Percentiles rank a stretch among this genome's conserved stretches.
Evolutionary conservation across 1,284 basidiomycete species (phyloP).

Genomic region (Rhodotorula mucilaginosa): DNA sequence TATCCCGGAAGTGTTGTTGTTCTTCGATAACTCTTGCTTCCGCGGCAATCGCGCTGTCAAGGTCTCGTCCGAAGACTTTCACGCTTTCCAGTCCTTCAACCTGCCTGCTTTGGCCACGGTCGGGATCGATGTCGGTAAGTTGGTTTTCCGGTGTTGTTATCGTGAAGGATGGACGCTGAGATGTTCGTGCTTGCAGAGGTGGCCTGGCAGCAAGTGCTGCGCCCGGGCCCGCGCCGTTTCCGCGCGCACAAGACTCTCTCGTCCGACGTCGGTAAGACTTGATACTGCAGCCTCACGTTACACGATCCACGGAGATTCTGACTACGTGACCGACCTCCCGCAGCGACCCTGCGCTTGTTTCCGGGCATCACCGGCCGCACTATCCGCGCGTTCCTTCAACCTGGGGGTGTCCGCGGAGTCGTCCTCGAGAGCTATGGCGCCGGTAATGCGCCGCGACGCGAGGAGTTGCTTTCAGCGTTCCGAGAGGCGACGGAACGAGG

Average conservation of each 20-base stretch:
- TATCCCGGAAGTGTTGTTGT: constrained; percentile 70
- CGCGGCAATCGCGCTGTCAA: constrained; percentile 78
- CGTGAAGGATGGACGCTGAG: too few relatives aligned
- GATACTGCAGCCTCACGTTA: too few relatives aligned
- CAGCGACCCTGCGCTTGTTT: constrained; percentile 75
- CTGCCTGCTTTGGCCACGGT: constrained; percentile 83
- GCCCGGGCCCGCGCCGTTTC: constrained; percentile 72
- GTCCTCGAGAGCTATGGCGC: constrained; percentile 87
- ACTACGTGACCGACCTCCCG: neutral
- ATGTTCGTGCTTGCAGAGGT: constrained; percentile 52
- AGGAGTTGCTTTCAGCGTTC: constrained; percentile 57
- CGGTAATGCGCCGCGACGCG: constrained; percentile 56
- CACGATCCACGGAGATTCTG: neutral
- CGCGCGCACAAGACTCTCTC: constrained; percentile 77
- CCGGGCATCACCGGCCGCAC: constrained; percentile 76
- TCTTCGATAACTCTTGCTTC: constrained; percentile 83
- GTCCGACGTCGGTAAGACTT: constrained; percentile 65
- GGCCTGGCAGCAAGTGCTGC: constrained; percentile 78
- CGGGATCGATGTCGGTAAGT: constrained; percentile 69
- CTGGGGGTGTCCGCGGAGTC: constrained; percentile 52
- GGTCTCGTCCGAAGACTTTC: constrained; percentile 76
- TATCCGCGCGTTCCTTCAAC: constrained; percentile 64
- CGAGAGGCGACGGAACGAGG: constrained; percentile 77
- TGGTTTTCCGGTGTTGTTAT: constrained; percentile 42
- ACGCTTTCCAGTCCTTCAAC: constrained; percentile 81